Evolutionary conservation across 371 early-diverging fungal species (phyloP).

Genomic region (Sanchytrium tribonematis): DNA sequence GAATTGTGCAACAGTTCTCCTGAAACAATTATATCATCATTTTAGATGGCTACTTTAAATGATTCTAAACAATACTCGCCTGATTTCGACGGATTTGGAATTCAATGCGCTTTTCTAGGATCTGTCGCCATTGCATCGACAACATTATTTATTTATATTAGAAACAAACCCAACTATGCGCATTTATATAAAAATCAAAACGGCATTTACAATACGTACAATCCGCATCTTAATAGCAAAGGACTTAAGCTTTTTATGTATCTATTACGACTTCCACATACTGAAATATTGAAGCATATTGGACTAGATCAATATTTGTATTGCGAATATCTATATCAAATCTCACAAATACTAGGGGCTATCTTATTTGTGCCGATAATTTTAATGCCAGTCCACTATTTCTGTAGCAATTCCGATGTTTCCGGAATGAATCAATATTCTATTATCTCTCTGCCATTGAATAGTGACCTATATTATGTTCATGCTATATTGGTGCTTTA

Average conservation of each 20-base stretch:
- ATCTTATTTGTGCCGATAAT: background rate
- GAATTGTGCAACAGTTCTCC: too few relatives aligned
- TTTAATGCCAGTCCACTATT: background rate
- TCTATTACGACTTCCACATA: background rate
- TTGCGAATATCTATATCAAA: background rate
- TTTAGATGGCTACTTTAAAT: background rate
- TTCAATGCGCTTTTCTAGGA: background rate
- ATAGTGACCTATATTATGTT: background rate
- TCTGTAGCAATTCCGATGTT: background rate
- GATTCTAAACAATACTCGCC: background rate
- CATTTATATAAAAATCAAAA: background rate
- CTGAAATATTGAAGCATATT: background rate
- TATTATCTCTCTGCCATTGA: background rate
- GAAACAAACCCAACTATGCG: background rate
- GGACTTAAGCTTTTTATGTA: background rate
- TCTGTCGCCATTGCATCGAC: background rate
- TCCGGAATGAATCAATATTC: background rate
- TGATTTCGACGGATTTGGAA: background rate
- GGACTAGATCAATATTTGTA: background rate
- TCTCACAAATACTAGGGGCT: background rate
- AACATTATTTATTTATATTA: background rate
- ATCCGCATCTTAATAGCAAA: background rate
- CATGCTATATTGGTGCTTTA: background rate
- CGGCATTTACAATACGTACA: background rate
- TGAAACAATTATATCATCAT: too few relatives aligned